Conservation (phyloP, 495 filamentous ascomycete species). For the Tuber microsphaerosporum region DNA sequence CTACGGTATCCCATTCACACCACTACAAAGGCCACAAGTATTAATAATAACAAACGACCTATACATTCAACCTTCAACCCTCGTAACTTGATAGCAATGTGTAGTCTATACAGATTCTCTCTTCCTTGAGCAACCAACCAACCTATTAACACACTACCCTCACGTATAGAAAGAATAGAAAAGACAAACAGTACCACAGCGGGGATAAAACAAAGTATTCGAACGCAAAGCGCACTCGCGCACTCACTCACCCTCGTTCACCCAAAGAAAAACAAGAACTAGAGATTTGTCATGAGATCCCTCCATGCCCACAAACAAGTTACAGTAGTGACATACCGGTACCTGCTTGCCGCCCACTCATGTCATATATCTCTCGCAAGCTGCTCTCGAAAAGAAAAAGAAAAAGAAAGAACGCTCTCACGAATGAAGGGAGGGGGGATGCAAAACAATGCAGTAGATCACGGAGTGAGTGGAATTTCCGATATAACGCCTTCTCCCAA, state of each 20-base stretch:
- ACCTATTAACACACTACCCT: slow-evolving; percentile 6
- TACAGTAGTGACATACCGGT: slow-evolving; percentile 5
- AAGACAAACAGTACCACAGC: not conserved
- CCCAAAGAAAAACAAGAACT: slow-evolving; percentile 7
- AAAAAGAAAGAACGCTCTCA: slow-evolving; percentile 7
- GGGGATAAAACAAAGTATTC: slow-evolving; percentile 12
- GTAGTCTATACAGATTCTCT: not conserved
- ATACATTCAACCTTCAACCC: not conserved
- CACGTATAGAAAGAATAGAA: slow-evolving; percentile 30
- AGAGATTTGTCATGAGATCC: slow-evolving; percentile 11
- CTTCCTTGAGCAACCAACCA: not conserved
- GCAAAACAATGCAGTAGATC: not conserved
- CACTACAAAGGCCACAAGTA: not conserved
- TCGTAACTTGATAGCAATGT: not conserved
- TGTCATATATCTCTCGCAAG: not conserved
- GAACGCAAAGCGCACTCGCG: slow-evolving; percentile 15
- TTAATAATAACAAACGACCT: not conserved
- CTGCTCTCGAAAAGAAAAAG: not conserved
- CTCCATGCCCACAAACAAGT: slow-evolving; percentile 9
- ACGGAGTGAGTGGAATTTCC: not conserved
- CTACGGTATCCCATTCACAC: not conserved
- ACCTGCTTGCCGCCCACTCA: not conserved
- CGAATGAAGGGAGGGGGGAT: not conserved
- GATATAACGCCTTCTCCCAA: slow-evolving; percentile 2
- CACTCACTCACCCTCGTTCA: not conserved